Conservation (phyloP, 2,329 filamentous ascomycete species). For the Passalora sequoiae region DNA sequence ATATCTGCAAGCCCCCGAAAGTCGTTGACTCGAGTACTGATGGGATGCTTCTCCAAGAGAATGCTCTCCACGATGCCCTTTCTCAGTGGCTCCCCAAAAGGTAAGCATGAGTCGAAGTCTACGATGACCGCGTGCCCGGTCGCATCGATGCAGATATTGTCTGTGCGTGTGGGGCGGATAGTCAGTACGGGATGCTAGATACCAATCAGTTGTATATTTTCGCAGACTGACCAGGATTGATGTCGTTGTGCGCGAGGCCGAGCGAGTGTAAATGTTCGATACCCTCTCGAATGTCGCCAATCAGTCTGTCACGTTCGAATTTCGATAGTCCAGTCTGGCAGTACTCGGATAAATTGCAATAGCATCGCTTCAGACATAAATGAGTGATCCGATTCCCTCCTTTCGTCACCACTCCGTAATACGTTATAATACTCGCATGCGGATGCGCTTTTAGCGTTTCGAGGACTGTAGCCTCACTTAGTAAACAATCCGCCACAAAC, state of each 20-base stretch:
- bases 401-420: conserved; percentile 29
- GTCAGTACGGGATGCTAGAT: background rate
- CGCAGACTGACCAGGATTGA: conserved; percentile 19
- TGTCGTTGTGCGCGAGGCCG: conserved; percentile 25
- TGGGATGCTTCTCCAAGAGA: conserved; percentile 2
- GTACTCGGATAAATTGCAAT: conserved; percentile 25
- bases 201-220: background rate
- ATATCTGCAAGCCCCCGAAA: conserved; percentile 12
- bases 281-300: conserved; percentile 26
- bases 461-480: conserved; percentile 26
- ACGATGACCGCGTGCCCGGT: conserved; percentile 32
- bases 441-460: conserved; percentile 25
- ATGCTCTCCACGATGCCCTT: conserved; percentile 24
- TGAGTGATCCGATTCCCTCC: conserved; percentile 28
- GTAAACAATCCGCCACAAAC: conserved; percentile 29
- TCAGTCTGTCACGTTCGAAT: conserved; percentile 19
- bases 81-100: conserved; percentile 27
- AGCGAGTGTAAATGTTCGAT: conserved; percentile 35
- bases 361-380: conserved; percentile 27
- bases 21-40: conserved; percentile 24
- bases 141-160: conserved; percentile 35
- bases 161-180: too few species aligned
- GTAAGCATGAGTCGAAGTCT: conserved; percentile 36
- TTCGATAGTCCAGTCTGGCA: conserved; percentile 17
- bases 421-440: conserved; percentile 31